These are phyloP conservation scores for Eremothecium gossypii DNA, from an alignment of 1,139 yeast species.

Conservation along the genomic window DNA sequence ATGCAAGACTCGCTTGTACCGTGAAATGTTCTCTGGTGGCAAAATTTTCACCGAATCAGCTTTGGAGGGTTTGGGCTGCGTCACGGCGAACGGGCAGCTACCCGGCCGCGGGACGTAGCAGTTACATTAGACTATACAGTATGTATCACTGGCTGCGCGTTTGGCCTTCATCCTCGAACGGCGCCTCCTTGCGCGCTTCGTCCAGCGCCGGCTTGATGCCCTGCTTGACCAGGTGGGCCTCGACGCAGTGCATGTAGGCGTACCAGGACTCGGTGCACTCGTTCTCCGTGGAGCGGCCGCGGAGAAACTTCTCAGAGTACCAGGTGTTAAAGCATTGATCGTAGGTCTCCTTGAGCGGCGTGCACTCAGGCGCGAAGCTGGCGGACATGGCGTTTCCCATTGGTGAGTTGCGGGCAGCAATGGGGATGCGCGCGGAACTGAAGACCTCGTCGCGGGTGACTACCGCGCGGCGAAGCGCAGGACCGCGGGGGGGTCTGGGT, in stretches of 20 bases:
- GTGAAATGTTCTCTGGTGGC: constrained; percentile 3
- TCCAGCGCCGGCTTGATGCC: constrained; percentile 61
- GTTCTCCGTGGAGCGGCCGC: constrained; percentile 49
- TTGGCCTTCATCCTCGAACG: constrained; percentile 60
- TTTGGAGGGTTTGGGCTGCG: not conserved
- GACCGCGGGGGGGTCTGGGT: not conserved
- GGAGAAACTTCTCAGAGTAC: constrained; percentile 67
- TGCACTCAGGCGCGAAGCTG: constrained; percentile 95
- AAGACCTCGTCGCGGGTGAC: not conserved
- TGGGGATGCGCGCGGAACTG: too few species aligned
- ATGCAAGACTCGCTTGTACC: not conserved
- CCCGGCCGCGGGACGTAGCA: not conserved
- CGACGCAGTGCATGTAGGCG: constrained; percentile 76
- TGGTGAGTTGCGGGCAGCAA: too few species aligned
- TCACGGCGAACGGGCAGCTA: not conserved
- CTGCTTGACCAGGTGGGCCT: constrained; percentile 36
- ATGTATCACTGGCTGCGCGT: constrained; percentile 1
- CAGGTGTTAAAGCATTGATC: constrained; percentile 90
- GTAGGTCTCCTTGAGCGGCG: constrained; percentile 71
- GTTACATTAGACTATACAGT: not conserved
- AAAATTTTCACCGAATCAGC: constrained; percentile 3
- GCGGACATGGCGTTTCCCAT: constrained; percentile 82
- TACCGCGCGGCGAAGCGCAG: not conserved
- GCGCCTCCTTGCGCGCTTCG: constrained; percentile 86
- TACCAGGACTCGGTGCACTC: constrained; percentile 91